Conservation (phyloP, 257 asterid species). For the Eucommia ulmoides region DNA sequence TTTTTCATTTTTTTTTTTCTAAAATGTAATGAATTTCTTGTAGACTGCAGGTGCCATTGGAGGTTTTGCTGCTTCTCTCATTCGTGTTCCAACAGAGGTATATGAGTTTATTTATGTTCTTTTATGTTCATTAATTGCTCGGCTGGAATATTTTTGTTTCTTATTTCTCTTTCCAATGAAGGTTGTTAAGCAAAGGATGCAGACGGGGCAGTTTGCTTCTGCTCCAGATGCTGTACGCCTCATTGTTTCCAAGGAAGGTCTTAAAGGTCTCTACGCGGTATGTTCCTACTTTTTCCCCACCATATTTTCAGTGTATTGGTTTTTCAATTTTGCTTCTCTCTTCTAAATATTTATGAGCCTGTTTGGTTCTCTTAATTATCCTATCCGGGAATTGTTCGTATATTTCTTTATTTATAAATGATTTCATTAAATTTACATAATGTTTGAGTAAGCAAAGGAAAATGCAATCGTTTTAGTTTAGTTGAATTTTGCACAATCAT, state of each 20-base stretch:
- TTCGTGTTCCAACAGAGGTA: constrained; percentile 98
- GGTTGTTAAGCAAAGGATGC: constrained; percentile 98
- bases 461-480: no score
- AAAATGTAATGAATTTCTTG: constrained; percentile 7
- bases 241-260: constrained; percentile 74
- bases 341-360: no score
- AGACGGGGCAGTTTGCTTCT: constrained; percentile 84
- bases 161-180: constrained; percentile 24
- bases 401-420: no score
- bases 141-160: constrained; percentile 7
- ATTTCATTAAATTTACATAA: no score
- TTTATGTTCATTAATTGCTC: constrained; percentile 6
- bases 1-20: constrained; percentile 5
- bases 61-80: constrained; percentile 88
- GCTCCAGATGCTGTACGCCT: constrained; percentile 84
- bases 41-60: constrained; percentile 96
- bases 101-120: neutral
- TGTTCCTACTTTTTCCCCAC: constrained; percentile 7
- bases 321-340: no score
- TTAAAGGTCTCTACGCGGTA: constrained; percentile 95
- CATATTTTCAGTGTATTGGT: no score
- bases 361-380: no score
- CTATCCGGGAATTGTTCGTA: no score
- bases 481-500: no score
- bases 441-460: no score